phyloP scores from a whole-genome alignment of 2,329 filamentous ascomycete genomes.

The Aspergillus sp. region DNA sequence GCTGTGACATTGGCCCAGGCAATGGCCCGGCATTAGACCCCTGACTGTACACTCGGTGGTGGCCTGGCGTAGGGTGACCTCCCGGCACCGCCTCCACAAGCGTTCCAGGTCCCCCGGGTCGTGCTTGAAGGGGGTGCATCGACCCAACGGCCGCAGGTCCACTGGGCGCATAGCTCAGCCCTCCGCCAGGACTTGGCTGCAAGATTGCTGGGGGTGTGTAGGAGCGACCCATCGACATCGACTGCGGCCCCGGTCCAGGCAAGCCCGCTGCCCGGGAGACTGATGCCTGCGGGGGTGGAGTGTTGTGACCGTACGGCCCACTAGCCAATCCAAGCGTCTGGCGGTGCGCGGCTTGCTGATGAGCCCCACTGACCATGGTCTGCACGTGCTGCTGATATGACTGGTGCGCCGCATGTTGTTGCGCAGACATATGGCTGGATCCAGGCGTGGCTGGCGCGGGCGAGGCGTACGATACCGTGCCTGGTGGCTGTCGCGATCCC shows the following conservation, averaged over 20 bases:
- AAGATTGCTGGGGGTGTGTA: conserved; percentile 43
- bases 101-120: conserved; percentile 28
- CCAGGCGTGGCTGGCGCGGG: conserved; percentile 28
- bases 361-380: conserved; percentile 40
- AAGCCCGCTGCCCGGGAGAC: conserved; percentile 28
- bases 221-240: conserved; percentile 36
- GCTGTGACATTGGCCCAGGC: conserved; percentile 29
- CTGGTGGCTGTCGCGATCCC: conserved; percentile 30
- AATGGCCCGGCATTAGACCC: conserved; percentile 34
- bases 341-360: conserved; percentile 38
- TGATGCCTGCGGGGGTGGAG: conserved; percentile 36
- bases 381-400: conserved; percentile 43
- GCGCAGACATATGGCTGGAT: conserved; percentile 24
- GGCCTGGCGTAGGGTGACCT: conserved; percentile 22
- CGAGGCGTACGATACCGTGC: conserved; percentile 30
- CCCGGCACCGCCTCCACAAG: conserved; percentile 27
- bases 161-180: conserved; percentile 34
- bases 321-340: conserved; percentile 34
- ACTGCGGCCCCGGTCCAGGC: conserved; percentile 27
- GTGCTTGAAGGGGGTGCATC: conserved; percentile 32
- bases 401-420: conserved; percentile 27
- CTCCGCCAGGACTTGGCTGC: conserved; percentile 30
- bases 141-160: conserved; percentile 25
- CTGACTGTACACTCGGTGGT: conserved; percentile 44
- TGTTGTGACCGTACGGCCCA: conserved; percentile 36